Percentiles rank a stretch among this genome's conserved stretches.
phyloP scores from a whole-genome alignment of 192 early-diverging fungal genomes.

The Umbelopsis ramanniana region DNA sequence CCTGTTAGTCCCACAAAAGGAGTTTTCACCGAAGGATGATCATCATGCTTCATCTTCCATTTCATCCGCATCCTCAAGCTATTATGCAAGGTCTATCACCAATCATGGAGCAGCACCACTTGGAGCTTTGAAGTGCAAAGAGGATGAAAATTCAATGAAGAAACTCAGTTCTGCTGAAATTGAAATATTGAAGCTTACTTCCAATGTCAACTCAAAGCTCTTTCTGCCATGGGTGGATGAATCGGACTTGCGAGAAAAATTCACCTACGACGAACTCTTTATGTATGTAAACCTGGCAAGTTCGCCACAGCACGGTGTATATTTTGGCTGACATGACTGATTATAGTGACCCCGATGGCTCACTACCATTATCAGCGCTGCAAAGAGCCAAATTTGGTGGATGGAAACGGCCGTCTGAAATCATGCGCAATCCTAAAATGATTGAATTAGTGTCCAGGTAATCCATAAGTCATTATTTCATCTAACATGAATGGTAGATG shows the following conservation, averaged over 20 bases:
- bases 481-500: background rate
- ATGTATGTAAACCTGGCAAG: conserved; percentile 38
- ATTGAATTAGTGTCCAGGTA: conserved; percentile 66
- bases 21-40: background rate
- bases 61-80: background rate
- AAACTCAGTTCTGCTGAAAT: conserved; percentile 54
- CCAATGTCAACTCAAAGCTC: conserved; percentile 69
- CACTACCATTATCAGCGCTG: conserved; percentile 70
- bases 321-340: conserved; percentile 29
- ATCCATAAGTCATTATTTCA: background rate
- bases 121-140: conserved; percentile 7
- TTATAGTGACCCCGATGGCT: conserved; percentile 78
- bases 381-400: conserved; percentile 73
- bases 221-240: conserved; percentile 77
- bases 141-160: conserved; percentile 28
- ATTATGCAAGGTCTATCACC: background rate
- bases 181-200: conserved; percentile 67
- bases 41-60: background rate
- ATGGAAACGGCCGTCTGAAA: conserved; percentile 83
- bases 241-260: conserved; percentile 64
- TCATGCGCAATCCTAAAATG: conserved; percentile 71
- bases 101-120: background rate
- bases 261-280: conserved; percentile 55
- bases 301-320: conserved; percentile 26
- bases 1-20: background rate